Base-by-base conservation (phyloP, 306 rosid species). In the Begonia peltatifolia region DNA sequence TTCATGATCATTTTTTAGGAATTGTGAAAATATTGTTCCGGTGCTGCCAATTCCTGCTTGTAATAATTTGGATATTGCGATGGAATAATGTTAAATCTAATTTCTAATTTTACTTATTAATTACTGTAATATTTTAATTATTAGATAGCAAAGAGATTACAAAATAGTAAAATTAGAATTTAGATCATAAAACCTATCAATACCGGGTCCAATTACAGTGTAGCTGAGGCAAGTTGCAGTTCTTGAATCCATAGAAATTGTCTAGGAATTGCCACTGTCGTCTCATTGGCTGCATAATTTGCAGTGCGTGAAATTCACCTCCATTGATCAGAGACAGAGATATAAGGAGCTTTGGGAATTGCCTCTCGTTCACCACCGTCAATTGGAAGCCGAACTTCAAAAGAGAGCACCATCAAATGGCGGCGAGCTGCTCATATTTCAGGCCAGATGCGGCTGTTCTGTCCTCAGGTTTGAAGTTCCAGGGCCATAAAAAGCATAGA, bases 391-490 rank as follows among this genome's bases (percentile, higher is more conserved):
- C n/a, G 96, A 92, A 25, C 88, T 92, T 15, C 83, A 77, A 84
- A 92, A 83, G 93, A 83, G 86, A 83, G 99, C 99, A 10, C 99
- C 99, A 0, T 63, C 62, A 48, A 86, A 92, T 70, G 99, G 96
- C 42, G 72, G 99, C 43, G 99, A 94, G 14, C 83, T 92, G 14
- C 83, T 92, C 30, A 50, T 92, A 16, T 74, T 92, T 59, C 67
- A 86, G 54, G 88, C 88, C 1, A 77, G 94, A 73, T 92, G 99
- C 66, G 99, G 99, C 10, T 92, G 99, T 74, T 83, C 94, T 62
- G 87, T 92, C 59, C 96, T 96, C 53, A 81, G 88, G 64, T 71
- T 92, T 76, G 99, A 92, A 73, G 94, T 92, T 68, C 96, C 94
- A 0, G 99, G 96, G 42, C 74, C 84, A 1, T 2, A 77, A 63